A percentile compares a stretch with the other conserved stretches of the same genome.
Conservation (phyloP, 768 basidiomycete genomes). For the Udeniomyces megalosporus region DNA sequence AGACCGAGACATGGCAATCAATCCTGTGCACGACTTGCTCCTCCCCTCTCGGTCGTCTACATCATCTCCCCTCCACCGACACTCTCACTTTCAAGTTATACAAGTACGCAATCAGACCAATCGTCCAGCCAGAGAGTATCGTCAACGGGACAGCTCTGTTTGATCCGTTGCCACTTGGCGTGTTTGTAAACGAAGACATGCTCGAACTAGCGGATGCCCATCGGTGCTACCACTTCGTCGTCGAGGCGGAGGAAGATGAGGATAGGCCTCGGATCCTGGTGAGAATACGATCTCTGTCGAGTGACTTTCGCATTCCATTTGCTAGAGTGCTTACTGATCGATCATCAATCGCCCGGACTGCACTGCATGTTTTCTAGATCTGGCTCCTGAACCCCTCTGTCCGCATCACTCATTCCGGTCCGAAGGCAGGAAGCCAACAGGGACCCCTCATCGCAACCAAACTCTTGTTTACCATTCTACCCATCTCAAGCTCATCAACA, state of each 20-base stretch:
- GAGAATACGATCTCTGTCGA: slow-evolving; percentile 23
- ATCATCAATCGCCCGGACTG: not conserved
- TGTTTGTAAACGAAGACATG: slow-evolving; percentile 86
- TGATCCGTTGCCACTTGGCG: slow-evolving; percentile 45
- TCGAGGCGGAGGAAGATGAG: slow-evolving; percentile 64
- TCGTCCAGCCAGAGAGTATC: not conserved
- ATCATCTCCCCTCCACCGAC: slow-evolving; percentile 11
- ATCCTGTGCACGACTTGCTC: slow-evolving; percentile 8
- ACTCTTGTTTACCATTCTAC: too few species aligned
- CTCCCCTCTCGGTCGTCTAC: not conserved
- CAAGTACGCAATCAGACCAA: slow-evolving; percentile 63
- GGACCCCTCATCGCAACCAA: too few species aligned
- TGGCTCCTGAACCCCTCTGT: slow-evolving; percentile 92
- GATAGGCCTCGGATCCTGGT: slow-evolving; percentile 66
- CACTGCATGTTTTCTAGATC: slow-evolving; percentile 38
- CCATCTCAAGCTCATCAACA: too few species aligned
- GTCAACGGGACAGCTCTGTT: too few species aligned
- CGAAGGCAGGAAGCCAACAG: too few species aligned
- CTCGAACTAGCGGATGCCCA: slow-evolving; percentile 79
- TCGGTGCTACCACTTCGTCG: slow-evolving; percentile 77
- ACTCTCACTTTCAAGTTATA: slow-evolving; percentile 39
- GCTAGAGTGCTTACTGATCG: too few species aligned
- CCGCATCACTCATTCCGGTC: slow-evolving; percentile 48
- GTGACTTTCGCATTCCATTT: not conserved
- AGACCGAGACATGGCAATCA: slow-evolving; percentile 12